Evolutionary conservation across 306 rosid genomes (phyloP).

Genomic region (Aeschynomene evenia): DNA sequence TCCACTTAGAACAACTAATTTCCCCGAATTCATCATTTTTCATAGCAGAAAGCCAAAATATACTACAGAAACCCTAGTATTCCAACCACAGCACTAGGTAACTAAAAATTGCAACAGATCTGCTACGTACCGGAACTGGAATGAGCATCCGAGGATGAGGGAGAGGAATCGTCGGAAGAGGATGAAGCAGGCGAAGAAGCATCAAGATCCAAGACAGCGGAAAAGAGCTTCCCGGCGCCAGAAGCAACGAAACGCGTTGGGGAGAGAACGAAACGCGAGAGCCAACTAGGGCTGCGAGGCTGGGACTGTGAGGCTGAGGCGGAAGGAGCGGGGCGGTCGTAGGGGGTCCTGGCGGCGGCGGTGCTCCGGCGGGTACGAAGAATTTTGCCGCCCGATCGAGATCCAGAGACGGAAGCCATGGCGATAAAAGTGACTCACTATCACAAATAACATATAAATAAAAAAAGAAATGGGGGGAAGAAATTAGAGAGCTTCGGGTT

Average conservation of each 20-base stretch:
- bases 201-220: constrained; percentile 59
- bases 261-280: constrained; percentile 60
- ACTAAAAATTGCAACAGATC: neutral
- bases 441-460: neutral
- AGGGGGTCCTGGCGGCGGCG: constrained; percentile 54
- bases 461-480: too few species aligned
- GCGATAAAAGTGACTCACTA: neutral
- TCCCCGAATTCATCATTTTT: neutral
- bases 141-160: constrained; percentile 42
- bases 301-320: constrained; percentile 40
- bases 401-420: constrained; percentile 66
- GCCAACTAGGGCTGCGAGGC: constrained; percentile 69
- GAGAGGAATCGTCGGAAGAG: constrained; percentile 39
- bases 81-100: neutral
- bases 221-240: constrained; percentile 73
- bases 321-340: constrained; percentile 59
- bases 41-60: neutral
- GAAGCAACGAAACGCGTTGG: constrained; percentile 67
- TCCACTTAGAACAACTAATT: neutral
- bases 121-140: constrained; percentile 46
- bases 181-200: constrained; percentile 36
- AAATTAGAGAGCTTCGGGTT: neutral
- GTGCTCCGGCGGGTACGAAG: constrained; percentile 56
- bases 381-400: constrained; percentile 84
- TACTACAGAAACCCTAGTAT: constrained; percentile 37